A percentile compares a stretch with the other conserved stretches of the same genome.
phyloP scores from a whole-genome alignment of 2,329 filamentous ascomycete genomes.

The Phaeosphaeria sp. region DNA sequence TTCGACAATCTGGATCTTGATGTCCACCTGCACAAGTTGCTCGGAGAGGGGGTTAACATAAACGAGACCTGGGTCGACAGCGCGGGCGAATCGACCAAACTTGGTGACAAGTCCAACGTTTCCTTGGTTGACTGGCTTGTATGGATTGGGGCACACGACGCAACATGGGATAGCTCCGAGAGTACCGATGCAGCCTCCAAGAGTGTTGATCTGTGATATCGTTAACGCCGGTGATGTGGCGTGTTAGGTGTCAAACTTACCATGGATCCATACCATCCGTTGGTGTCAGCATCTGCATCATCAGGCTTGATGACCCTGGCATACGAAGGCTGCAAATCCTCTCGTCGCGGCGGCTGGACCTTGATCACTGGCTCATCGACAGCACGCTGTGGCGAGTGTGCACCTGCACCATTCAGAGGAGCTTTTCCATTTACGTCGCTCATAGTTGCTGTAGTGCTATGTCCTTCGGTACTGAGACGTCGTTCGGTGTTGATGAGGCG shows the following conservation, averaged over 20 bases:
- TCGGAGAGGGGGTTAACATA: slow-evolving; percentile 97
- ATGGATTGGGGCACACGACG: slow-evolving; percentile 91
- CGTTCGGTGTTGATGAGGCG: slow-evolving; percentile 27
- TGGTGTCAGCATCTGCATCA: slow-evolving; percentile 69
- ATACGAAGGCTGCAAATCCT: slow-evolving; percentile 86
- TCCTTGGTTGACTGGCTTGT: slow-evolving; percentile 89
- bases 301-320: slow-evolving; percentile 69
- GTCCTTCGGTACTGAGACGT: slow-evolving; percentile 13
- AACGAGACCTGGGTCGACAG: slow-evolving; percentile 94
- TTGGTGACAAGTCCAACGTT: slow-evolving; percentile 95
- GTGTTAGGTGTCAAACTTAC: slow-evolving; percentile 15
- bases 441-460: slow-evolving; percentile 26
- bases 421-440: slow-evolving; percentile 49
- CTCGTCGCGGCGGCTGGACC: slow-evolving; percentile 80
- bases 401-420: slow-evolving; percentile 20
- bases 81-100: slow-evolving; percentile 93
- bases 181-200: slow-evolving; percentile 78
- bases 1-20: slow-evolving; percentile 99
- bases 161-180: slow-evolving; percentile 91
- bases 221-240: slow-evolving; percentile 5
- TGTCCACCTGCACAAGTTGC: slow-evolving; percentile 87
- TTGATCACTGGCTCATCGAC: slow-evolving; percentile 51
- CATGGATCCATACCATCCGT: slow-evolving; percentile 91
- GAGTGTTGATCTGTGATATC: slow-evolving; percentile 64
- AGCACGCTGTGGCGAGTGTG: slow-evolving; percentile 2